These are phyloP conservation scores for Xylariaceae sp. DNA, from an alignment of 2,329 filamentous ascomycete genomes.

Conservation along the genomic window DNA sequence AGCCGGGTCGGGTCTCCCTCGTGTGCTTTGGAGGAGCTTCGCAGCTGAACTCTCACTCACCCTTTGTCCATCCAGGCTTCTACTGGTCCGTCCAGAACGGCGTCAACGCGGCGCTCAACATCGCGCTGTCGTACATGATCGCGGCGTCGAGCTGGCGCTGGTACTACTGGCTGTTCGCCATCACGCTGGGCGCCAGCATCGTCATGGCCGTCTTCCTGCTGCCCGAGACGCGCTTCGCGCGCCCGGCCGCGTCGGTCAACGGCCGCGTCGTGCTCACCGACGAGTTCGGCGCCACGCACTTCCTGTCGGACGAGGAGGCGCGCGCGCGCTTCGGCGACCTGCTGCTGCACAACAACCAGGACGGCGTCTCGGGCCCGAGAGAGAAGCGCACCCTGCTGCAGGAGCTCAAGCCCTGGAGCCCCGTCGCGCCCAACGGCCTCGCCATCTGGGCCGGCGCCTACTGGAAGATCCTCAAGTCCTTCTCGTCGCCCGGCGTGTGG, in stretches of 20 bases:
- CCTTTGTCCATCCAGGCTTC: slow-evolving; percentile 9
- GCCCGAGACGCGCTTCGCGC: slow-evolving; percentile 32
- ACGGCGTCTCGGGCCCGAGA: not conserved
- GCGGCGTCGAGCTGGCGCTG: slow-evolving; percentile 30
- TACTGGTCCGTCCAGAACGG: slow-evolving; percentile 32
- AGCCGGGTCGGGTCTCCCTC: too few relatives aligned
- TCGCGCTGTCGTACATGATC: slow-evolving; percentile 28
- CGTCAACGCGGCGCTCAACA: slow-evolving; percentile 24
- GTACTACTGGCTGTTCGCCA: slow-evolving; percentile 33
- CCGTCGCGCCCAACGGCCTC: slow-evolving; percentile 1
- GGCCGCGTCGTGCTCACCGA: slow-evolving; percentile 30
- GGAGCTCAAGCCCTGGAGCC: slow-evolving; percentile 25
- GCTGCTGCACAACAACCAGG: not conserved
- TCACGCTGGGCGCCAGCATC: slow-evolving; percentile 26
- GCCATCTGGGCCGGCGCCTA: slow-evolving; percentile 9
- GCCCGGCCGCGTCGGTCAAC: slow-evolving; percentile 24
- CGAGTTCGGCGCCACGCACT: slow-evolving; percentile 28
- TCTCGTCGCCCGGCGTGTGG: slow-evolving; percentile 29
- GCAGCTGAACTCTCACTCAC: too few relatives aligned
- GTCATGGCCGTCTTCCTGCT: slow-evolving; percentile 30
- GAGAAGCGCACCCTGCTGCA: slow-evolving; percentile 11
- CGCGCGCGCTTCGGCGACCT: slow-evolving; percentile 11
- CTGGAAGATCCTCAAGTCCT: slow-evolving; percentile 8
- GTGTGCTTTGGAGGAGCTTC: too few relatives aligned
- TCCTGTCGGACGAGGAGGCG: slow-evolving; percentile 25